phyloP scores from a whole-genome alignment of 352 stramenopile species.

The Pythium sp. region DNA sequence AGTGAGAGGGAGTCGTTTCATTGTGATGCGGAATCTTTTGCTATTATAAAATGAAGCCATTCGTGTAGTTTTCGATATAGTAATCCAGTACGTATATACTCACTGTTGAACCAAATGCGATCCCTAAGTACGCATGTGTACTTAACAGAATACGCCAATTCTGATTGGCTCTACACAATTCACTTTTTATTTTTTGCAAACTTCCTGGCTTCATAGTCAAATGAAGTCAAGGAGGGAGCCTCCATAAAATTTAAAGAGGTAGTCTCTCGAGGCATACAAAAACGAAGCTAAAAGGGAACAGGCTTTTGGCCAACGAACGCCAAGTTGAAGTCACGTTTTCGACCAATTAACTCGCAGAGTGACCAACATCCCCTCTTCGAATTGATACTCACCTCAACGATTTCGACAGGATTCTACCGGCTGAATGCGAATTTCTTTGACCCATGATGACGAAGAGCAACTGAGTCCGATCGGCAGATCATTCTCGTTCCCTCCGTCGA shows the following conservation, averaged over 20 bases:
- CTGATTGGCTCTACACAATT: not conserved
- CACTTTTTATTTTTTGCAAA: not conserved
- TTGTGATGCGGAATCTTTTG: not conserved
- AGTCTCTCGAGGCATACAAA: not conserved
- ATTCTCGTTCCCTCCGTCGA: not conserved
- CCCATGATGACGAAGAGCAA: not conserved
- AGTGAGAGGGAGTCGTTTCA: too few species aligned
- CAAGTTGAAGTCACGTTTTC: not conserved
- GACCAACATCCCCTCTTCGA: not conserved
- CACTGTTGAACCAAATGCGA: not conserved
- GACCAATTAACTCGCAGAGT: not conserved
- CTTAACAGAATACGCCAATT: too few species aligned
- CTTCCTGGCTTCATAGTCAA: not conserved
- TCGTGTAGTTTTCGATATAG: not conserved
- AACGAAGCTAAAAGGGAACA: not conserved
- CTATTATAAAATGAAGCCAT: not conserved
- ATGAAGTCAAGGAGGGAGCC: not conserved
- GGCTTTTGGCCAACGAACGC: not conserved
- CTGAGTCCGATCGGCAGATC: slow-evolving; percentile 1
- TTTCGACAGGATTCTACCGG: not conserved
- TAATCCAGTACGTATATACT: not conserved
- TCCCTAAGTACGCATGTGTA: not conserved
- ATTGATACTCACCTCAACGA: not conserved
- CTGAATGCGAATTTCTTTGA: not conserved
- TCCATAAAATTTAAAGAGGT: not conserved